These are phyloP conservation scores for Gillenia trifoliata DNA, from an alignment of 306 rosid species.

Conservation along the genomic window DNA sequence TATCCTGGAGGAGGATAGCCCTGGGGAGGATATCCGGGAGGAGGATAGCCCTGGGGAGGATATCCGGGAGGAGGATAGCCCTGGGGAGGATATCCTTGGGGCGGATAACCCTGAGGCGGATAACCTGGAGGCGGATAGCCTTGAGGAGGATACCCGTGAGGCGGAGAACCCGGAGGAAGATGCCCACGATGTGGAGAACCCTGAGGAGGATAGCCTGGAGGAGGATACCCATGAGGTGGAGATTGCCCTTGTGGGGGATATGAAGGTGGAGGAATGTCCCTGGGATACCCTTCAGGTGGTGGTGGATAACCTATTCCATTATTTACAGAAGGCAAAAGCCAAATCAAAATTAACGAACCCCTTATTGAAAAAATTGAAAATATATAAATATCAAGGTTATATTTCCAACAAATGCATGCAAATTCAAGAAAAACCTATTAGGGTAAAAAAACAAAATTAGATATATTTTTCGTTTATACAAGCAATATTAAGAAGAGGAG, in stretches of 20 bases:
- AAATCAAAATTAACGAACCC: not conserved
- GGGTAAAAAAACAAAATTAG: too few relatives aligned
- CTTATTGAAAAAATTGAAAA: not conserved
- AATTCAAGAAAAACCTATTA: not conserved
- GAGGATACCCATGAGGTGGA: conserved; percentile 27
- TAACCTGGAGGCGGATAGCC: conserved; percentile 35
- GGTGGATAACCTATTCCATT: conserved; percentile 53
- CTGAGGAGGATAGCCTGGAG: conserved; percentile 34
- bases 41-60: conserved; percentile 42
- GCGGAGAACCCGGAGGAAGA: conserved; percentile 32
- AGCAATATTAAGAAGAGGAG: not conserved
- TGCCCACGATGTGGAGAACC: conserved; percentile 30
- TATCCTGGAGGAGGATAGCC: conserved; percentile 53
- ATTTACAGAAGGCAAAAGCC: not conserved
- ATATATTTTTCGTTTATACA: too few relatives aligned
- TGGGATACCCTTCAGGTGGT: conserved; percentile 26
- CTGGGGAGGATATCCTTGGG: conserved; percentile 45
- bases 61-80: too few relatives aligned
- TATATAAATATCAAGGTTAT: not conserved
- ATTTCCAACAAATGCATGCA: not conserved
- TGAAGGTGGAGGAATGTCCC: conserved; percentile 36
- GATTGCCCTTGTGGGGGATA: conserved; percentile 3
- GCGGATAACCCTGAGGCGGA: conserved; percentile 40
- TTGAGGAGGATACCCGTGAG: conserved; percentile 46
- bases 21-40: conserved; percentile 26